Evolutionary conservation across 2,329 filamentous ascomycete genomes (phyloP).

Genomic region (Neobulgaria alba): DNA sequence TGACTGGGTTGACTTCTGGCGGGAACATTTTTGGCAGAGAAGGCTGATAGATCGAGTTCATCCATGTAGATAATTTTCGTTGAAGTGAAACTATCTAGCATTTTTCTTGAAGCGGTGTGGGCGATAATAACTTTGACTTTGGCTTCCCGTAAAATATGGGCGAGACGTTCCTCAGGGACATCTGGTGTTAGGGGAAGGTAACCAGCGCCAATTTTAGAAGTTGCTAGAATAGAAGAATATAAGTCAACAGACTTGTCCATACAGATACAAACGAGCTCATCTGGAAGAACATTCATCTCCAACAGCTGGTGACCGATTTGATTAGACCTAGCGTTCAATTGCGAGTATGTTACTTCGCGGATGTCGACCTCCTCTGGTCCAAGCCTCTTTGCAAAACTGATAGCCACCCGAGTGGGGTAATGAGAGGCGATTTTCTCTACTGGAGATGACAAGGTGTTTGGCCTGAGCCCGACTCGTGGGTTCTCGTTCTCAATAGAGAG

Average conservation of each 20-base stretch:
- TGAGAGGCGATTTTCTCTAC: constrained; percentile 24
- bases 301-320: constrained; percentile 49
- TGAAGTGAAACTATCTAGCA: constrained; percentile 12
- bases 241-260: constrained; percentile 69
- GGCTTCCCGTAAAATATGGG: constrained; percentile 54
- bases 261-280: constrained; percentile 60
- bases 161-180: constrained; percentile 54
- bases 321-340: constrained; percentile 58
- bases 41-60: constrained; percentile 16
- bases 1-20: constrained; percentile 11
- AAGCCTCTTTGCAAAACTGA: constrained; percentile 53
- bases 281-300: constrained; percentile 36
- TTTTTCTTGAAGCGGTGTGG: constrained; percentile 23
- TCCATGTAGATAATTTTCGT: constrained; percentile 25
- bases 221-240: constrained; percentile 66
- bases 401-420: constrained; percentile 47
- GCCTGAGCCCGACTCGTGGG: constrained; percentile 8
- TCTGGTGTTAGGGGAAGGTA: constrained; percentile 73
- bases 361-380: constrained; percentile 29
- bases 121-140: constrained; percentile 40
- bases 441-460: constrained; percentile 19
- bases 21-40: constrained; percentile 15
- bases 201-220: constrained; percentile 65
- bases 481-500: constrained; percentile 25
- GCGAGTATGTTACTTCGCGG: constrained; percentile 49